Evolutionary conservation across 139 green algal genomes (phyloP).

Genomic region (Chlamydomonas schloesseri): DNA sequence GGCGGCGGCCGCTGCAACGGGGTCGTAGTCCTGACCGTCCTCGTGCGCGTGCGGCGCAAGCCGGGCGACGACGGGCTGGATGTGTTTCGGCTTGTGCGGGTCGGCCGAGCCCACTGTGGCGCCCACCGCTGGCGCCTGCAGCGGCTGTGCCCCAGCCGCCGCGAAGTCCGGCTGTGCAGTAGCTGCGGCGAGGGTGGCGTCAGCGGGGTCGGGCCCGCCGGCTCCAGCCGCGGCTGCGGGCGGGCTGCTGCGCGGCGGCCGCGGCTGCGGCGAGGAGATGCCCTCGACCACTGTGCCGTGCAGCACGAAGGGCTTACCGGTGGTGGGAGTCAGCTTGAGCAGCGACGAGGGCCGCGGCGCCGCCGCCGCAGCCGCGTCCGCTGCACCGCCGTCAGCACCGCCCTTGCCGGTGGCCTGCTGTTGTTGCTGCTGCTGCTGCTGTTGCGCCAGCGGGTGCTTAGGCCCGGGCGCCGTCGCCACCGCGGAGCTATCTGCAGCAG

Average conservation of each 20-base stretch:
- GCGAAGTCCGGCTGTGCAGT: neutral
- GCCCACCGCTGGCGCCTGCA: no score
- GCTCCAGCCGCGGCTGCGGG: neutral
- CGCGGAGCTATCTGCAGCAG: no score
- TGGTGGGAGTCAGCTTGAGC: conserved; percentile 18
- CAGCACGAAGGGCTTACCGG: conserved; percentile 1
- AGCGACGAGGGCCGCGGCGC: neutral
- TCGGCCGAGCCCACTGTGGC: no score
- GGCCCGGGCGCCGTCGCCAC: no score
- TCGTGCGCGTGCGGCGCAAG: neutral
- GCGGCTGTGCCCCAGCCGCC: no score
- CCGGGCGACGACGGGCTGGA: no score
- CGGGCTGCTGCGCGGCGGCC: neutral
- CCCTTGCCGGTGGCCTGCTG: neutral
- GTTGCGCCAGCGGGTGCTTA: no score
- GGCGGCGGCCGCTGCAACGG: neutral
- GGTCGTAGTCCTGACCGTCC: neutral
- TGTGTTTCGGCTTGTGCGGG: no score
- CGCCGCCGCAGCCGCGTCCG: neutral
- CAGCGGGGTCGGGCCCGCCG: neutral
- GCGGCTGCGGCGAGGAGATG: neutral
- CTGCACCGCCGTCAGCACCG: neutral
- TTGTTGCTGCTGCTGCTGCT: neutral
- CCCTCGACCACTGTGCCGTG: conserved; percentile 1
- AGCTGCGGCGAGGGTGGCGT: no score